A percentile compares a stretch with the other conserved stretches of the same genome.
phyloP scores from a whole-genome alignment of 148 eudicot species.

The Silene latifolia region DNA sequence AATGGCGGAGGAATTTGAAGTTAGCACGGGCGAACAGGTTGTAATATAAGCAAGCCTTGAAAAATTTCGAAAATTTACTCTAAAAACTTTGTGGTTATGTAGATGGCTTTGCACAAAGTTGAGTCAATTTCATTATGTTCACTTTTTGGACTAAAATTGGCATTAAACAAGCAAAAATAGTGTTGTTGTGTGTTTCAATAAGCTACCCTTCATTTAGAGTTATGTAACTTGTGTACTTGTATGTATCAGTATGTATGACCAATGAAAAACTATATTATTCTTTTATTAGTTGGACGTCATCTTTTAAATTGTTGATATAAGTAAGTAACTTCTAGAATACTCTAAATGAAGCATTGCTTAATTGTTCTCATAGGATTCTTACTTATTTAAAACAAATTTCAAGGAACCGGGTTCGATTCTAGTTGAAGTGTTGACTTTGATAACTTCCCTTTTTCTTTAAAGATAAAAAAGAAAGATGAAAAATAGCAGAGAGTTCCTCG shows the following conservation, averaged over 20 bases:
- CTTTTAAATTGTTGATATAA: not conserved
- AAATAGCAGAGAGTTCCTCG: constrained; percentile 18
- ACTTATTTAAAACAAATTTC: not conserved
- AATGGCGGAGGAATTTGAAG: too few relatives aligned
- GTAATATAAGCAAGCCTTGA: too few relatives aligned
- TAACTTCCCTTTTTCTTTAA: constrained; percentile 13
- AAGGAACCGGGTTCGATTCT: constrained; percentile 29
- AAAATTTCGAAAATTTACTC: too few relatives aligned
- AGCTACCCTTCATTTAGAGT: not conserved
- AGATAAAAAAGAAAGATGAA: constrained; percentile 22
- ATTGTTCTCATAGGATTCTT: constrained; percentile 26
- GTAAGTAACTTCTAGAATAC: not conserved
- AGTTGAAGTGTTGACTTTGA: constrained; percentile 19
- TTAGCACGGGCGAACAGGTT: too few relatives aligned
- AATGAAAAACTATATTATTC: not conserved
- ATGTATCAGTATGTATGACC: not conserved
- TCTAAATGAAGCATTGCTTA: not conserved
- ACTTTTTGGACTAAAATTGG: not conserved
- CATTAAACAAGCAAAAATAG: not conserved
- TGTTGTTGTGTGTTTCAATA: not conserved
- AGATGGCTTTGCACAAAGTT: too few relatives aligned
- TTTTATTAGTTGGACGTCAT: not conserved
- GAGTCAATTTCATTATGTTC: too few relatives aligned
- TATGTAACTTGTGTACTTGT: not conserved
- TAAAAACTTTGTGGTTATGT: too few relatives aligned